Conservation (phyloP, 2,329 filamentous ascomycete genomes). For the Monosporascus sp. region DNA sequence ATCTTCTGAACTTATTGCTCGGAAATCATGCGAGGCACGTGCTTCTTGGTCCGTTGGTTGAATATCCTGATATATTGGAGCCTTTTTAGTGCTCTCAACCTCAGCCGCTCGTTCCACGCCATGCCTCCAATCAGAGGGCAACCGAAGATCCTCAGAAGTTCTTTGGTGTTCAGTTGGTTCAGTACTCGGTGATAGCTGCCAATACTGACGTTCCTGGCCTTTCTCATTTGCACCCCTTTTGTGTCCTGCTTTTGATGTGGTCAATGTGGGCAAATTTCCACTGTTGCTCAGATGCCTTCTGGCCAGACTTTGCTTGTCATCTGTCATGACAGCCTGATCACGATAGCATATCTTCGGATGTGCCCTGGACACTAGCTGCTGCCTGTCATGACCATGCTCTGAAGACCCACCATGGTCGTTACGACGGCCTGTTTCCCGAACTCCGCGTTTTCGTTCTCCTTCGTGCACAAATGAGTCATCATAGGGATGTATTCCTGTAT, state of each 20-base stretch:
- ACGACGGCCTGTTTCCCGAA: not conserved
- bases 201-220: not conserved
- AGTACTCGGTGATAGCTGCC: not conserved
- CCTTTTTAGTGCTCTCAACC: not conserved
- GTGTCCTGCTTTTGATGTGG: too few species aligned
- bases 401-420: not conserved
- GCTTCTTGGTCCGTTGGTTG: not conserved
- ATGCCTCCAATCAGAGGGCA: not conserved
- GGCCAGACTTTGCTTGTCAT: not conserved
- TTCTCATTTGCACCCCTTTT: not conserved
- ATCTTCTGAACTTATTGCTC: slow-evolving; percentile 3
- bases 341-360: slow-evolving; percentile 6
- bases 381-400: not conserved
- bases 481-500: slow-evolving; percentile 15
- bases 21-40: not conserved
- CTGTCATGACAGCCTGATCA: slow-evolving; percentile 16
- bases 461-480: slow-evolving; percentile 3
- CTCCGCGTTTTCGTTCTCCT: not conserved
- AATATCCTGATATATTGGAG: not conserved
- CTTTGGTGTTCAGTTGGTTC: not conserved
- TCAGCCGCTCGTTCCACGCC: not conserved
- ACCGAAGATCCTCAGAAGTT: too few species aligned
- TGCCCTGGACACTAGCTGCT: not conserved
- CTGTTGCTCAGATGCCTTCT: not conserved
- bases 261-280: not conserved